phyloP scores from a whole-genome alignment of 2,329 filamentous ascomycete genomes.

The Penicillium paneum region DNA sequence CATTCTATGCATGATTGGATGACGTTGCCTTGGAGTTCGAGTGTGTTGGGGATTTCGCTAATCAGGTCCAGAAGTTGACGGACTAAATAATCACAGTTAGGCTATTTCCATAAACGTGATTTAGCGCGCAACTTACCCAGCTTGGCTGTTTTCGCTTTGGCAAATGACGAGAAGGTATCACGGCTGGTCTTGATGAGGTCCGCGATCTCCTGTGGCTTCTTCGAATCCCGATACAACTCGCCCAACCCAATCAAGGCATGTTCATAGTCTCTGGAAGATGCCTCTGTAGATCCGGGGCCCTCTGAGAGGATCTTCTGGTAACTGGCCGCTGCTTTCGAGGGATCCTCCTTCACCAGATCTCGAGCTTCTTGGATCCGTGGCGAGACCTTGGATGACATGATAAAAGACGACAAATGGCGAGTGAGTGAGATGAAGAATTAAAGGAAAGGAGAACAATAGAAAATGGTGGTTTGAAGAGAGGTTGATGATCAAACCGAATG shows the following conservation, averaged over 20 bases:
- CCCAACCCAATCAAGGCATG: constrained; percentile 81
- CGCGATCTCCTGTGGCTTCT: constrained; percentile 79
- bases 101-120: neutral
- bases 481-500: constrained; percentile 18
- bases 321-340: constrained; percentile 76
- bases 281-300: constrained; percentile 78
- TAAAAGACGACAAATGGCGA: constrained; percentile 13
- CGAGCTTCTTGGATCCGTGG: constrained; percentile 83
- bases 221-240: constrained; percentile 81
- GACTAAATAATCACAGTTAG: constrained; percentile 54
- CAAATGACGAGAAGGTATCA: constrained; percentile 89
- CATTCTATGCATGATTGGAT: constrained; percentile 99
- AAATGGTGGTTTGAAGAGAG: constrained; percentile 16
- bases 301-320: constrained; percentile 89
- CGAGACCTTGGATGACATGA: constrained; percentile 52
- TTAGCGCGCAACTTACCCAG: constrained; percentile 64
- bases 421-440: neutral
- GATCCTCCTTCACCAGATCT: constrained; percentile 74
- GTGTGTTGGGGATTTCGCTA: constrained; percentile 86
- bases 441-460: constrained; percentile 3
- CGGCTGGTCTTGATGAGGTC: constrained; percentile 87
- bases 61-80: constrained; percentile 96
- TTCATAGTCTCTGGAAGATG: constrained; percentile 88
- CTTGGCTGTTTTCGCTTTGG: constrained; percentile 98
- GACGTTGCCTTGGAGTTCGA: constrained; percentile 88